phyloP scores from a whole-genome alignment of 2,329 filamentous ascomycete species.

The Malbranchea zuffiana region DNA sequence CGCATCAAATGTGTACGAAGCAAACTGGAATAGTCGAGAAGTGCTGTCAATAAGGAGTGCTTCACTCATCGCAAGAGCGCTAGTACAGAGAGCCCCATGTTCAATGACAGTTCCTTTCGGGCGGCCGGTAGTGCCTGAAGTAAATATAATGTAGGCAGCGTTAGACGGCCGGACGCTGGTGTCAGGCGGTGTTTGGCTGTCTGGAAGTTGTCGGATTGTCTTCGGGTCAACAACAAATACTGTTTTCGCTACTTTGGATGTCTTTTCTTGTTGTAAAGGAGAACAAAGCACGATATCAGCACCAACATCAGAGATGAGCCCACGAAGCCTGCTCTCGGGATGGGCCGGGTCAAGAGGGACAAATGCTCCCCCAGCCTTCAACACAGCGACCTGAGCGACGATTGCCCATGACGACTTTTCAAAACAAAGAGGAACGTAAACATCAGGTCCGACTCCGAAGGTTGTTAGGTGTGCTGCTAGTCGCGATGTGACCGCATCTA shows the following conservation, averaged over 20 bases:
- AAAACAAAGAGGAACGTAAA: slow-evolving; percentile 32
- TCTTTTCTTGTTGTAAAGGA: slow-evolving; percentile 21
- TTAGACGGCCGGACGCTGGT: slow-evolving; percentile 18
- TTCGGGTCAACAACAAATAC: slow-evolving; percentile 22
- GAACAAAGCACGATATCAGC: slow-evolving; percentile 28
- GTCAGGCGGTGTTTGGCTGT: slow-evolving; percentile 15
- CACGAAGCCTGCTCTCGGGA: slow-evolving; percentile 27
- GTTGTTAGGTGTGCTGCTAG: slow-evolving; percentile 28
- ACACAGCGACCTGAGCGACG: slow-evolving; percentile 31
- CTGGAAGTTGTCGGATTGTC: slow-evolving; percentile 21
- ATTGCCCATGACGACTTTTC: slow-evolving; percentile 37
- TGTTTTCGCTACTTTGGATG: slow-evolving; percentile 21
- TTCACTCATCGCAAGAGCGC: slow-evolving; percentile 42
- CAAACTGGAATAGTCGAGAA: slow-evolving; percentile 51
- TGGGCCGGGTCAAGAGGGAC: slow-evolving; percentile 33
- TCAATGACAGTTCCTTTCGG: slow-evolving; percentile 53
- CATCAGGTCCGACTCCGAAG: slow-evolving; percentile 31
- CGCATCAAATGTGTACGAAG: slow-evolving; percentile 47
- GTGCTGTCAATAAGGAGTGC: slow-evolving; percentile 40
- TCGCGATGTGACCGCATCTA: slow-evolving; percentile 29
- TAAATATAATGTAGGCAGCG: slow-evolving; percentile 51
- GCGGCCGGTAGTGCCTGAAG: slow-evolving; percentile 45
- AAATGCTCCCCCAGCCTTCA: slow-evolving; percentile 35
- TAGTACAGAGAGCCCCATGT: slow-evolving; percentile 48
- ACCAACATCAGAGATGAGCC: slow-evolving; percentile 27